Conservation (phyloP, 2,329 filamentous ascomycete species). For the Acephala macrosclerotiorum region DNA sequence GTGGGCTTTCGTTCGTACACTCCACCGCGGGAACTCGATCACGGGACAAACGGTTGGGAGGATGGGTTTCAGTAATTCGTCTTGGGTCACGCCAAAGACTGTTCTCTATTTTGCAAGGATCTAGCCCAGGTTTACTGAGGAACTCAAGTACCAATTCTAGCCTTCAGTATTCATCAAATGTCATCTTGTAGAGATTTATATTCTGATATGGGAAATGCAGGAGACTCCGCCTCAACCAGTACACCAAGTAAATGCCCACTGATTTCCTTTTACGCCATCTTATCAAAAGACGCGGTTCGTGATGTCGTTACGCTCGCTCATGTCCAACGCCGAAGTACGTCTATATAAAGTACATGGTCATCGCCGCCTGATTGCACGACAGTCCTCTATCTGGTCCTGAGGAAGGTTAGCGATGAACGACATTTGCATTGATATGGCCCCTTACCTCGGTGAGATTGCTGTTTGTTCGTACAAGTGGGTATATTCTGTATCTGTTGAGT, state of each 20-base stretch:
- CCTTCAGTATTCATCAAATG: too few relatives aligned
- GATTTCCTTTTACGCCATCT: not conserved
- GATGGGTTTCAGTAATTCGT: too few relatives aligned
- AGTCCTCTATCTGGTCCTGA: slow-evolving; percentile 35
- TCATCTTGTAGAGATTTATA: not conserved
- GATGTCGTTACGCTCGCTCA: not conserved
- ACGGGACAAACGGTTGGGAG: not conserved
- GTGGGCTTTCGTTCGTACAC: too few relatives aligned
- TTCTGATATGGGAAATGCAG: not conserved
- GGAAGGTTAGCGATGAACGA: not conserved
- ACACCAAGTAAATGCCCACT: not conserved
- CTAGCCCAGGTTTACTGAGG: too few relatives aligned
- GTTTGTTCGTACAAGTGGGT: slow-evolving; percentile 23
- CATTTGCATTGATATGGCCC: not conserved
- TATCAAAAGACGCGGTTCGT: not conserved
- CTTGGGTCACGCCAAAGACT: too few relatives aligned
- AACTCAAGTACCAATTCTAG: too few relatives aligned
- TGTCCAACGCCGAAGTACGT: not conserved
- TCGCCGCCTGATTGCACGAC: slow-evolving; percentile 20
- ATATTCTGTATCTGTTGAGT: slow-evolving; percentile 37
- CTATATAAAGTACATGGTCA: not conserved
- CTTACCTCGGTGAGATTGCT: slow-evolving; percentile 29
- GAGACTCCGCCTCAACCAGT: not conserved
- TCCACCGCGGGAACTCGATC: too few relatives aligned
- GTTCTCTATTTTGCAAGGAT: too few relatives aligned